Evolutionary conservation across 441 rosid genomes (phyloP).

Genomic region (Croton laevigatus): DNA sequence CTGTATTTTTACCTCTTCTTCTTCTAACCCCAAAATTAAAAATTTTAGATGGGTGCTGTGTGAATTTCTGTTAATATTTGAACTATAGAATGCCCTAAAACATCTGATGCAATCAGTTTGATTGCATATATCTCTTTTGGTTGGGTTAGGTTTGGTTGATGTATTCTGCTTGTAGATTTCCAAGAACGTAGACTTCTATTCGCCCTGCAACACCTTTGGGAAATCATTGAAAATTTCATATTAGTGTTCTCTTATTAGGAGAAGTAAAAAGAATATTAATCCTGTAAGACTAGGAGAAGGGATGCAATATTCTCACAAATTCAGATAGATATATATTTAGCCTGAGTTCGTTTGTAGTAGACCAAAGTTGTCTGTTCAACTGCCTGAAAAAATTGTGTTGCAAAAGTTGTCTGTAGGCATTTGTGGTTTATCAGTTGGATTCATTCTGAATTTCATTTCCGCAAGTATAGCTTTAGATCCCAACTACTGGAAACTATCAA

Average conservation of each 20-base stretch:
- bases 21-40: too few species aligned
- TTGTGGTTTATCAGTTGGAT: neutral
- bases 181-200: neutral
- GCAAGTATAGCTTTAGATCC: neutral
- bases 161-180: constrained; percentile 1
- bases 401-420: neutral
- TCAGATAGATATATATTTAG: neutral
- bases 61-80: constrained; percentile 2
- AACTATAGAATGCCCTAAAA: neutral
- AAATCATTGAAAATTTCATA: neutral
- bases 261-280: neutral
- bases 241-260: neutral
- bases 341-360: too few species aligned
- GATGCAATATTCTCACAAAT: neutral
- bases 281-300: neutral
- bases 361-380: too few species aligned
- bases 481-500: neutral
- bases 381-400: neutral
- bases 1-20: too few species aligned
- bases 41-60: too few species aligned
- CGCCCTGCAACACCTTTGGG: neutral
- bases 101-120: neutral
- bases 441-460: neutral
- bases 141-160: neutral
- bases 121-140: neutral